Evolutionary conservation across 164 flowering plant genomes (phyloP), one percentile per base, ranked within the genome.

Genomic region (Sextonia rubra): DNA sequence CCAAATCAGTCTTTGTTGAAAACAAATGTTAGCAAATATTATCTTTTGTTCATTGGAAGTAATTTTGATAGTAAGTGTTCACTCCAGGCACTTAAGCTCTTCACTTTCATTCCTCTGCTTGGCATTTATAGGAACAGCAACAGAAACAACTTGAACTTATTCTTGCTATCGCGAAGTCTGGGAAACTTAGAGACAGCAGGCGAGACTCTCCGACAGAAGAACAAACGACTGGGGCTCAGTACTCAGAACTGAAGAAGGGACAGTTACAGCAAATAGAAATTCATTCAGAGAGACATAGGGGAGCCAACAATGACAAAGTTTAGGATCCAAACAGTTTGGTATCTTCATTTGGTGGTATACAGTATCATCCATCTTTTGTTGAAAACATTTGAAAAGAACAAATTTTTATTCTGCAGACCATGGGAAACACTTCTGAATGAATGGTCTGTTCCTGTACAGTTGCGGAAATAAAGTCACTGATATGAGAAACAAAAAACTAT

Each of bases 111-210:
- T 52, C 7, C 20, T 52, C 24, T 68, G 70, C 2, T 30, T 5
- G 60, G 14, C 30, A 37, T 66, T 25, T 80, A 60, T 48, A 89
- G 97, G 97, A 90, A 47, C 98, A 93, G 71, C 97, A 93, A 67
- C 88, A 80, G 72, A 93, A 91, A 74, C 97, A 91, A 69, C 89
- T 91, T 37, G 93, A 93, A 66, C 86, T 91, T 72, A 90, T 93
- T 77, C 87, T 90, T 73, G 92, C 92, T 30, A 83, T 91, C 49
- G 89, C 83, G 18, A 88, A 88, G 78, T 71, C 77, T 30, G 87
- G 89, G 25, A 88, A 85, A 58, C 76, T 86, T 26, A 81, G 68
- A 78, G 89, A 88, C 29, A 82, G 18, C 76, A 74, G 77, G 77
- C 79, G 18, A 58, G 84, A 67, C 56, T 68, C 74, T 48, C 70